A percentile compares a stretch with the other conserved stretches of the same genome.
Evolutionary conservation across 257 asterid genomes (phyloP).

Genomic region (Salvia splendens): DNA sequence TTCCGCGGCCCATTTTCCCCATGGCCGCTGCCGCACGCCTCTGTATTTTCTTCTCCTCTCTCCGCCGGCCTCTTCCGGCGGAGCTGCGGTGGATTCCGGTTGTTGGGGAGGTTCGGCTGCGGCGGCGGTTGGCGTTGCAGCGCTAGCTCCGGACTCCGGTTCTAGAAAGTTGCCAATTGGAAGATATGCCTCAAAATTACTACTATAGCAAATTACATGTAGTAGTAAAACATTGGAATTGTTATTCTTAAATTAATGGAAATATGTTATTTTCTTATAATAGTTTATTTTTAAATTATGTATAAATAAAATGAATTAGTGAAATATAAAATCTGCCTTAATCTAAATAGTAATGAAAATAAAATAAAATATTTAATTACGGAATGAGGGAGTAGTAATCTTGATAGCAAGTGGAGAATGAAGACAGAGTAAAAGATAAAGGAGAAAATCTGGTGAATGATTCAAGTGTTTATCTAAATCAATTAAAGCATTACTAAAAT

Average conservation of each 20-base stretch:
- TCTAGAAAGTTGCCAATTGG: constrained; percentile 32
- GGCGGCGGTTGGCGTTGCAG: constrained; percentile 29
- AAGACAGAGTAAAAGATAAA: neutral
- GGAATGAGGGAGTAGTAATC: constrained; percentile 34
- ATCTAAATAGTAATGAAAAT: no score
- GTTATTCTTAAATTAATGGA: no score
- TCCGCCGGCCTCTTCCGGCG: constrained; percentile 54
- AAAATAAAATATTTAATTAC: neutral
- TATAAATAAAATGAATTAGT: no score
- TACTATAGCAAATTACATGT: no score
- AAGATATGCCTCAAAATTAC: constrained; percentile 21
- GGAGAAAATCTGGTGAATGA: constrained; percentile 18
- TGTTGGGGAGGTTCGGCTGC: constrained; percentile 15
- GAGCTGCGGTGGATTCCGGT: constrained; percentile 30
- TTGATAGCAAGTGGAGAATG: neutral
- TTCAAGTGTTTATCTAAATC: constrained; percentile 40
- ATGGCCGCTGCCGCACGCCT: constrained; percentile 91
- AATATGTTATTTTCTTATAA: no score
- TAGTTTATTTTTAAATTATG: no score
- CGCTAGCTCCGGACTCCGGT: constrained; percentile 34
- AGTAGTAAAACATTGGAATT: no score
- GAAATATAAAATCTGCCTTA: no score
- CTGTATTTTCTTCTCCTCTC: constrained; percentile 67
- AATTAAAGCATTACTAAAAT: constrained; percentile 26
- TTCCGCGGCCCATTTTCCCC: constrained; percentile 99